Evolutionary conservation across 2,329 filamentous ascomycete genomes (phyloP).

Genomic region (Dissoconium aciculare): DNA sequence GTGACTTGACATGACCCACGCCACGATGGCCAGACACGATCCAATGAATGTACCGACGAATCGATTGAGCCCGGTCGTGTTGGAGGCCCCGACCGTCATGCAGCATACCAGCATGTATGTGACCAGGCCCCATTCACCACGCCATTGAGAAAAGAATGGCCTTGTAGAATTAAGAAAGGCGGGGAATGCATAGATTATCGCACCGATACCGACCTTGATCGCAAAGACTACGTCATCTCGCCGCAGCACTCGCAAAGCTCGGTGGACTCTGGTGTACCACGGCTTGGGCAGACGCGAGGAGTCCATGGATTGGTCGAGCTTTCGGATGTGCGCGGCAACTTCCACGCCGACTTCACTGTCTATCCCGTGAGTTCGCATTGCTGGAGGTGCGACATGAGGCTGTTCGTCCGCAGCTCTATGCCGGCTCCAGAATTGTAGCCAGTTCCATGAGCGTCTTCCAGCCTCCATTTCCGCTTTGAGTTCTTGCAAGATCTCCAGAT

Average conservation of each 20-base stretch:
- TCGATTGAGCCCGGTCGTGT: conserved; percentile 76
- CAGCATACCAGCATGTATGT: conserved; percentile 97
- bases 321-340: conserved; percentile 18
- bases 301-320: conserved; percentile 20
- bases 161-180: conserved; percentile 69
- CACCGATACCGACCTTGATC: conserved; percentile 83
- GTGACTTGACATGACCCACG: conserved; percentile 54
- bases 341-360: conserved; percentile 2
- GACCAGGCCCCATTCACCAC: conserved; percentile 90
- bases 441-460: conserved; percentile 57
- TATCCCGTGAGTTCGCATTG: background rate
- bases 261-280: conserved; percentile 38
- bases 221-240: conserved; percentile 62
- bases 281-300: conserved; percentile 14
- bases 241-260: conserved; percentile 40
- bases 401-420: background rate
- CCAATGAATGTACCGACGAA: conserved; percentile 79
- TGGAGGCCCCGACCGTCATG: conserved; percentile 93
- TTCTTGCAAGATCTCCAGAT: conserved; percentile 72
- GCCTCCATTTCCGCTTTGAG: conserved; percentile 53
- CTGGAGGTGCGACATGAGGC: no score
- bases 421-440: conserved; percentile 62
- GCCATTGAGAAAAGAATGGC: conserved; percentile 70
- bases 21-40: conserved; percentile 55
- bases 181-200: conserved; percentile 74